phyloP scores from a whole-genome alignment of 2,329 filamentous ascomycete genomes.

The Trichoderma simmonsii region DNA sequence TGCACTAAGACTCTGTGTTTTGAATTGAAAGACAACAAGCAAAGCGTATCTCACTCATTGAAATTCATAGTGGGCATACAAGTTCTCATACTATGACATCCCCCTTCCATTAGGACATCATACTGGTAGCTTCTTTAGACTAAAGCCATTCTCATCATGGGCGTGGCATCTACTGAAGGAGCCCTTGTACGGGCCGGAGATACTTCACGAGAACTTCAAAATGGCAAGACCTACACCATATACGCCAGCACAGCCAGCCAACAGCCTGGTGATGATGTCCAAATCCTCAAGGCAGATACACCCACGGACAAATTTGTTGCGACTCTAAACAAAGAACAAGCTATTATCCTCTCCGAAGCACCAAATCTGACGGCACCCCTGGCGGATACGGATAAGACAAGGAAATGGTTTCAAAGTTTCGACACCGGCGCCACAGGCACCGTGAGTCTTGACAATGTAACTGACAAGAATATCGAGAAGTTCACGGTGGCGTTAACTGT shows the following conservation, averaged over 20 bases:
- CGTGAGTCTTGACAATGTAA: neutral
- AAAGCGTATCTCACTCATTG: neutral
- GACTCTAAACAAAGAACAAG: neutral
- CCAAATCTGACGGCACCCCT: neutral
- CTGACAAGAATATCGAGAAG: neutral
- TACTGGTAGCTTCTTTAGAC: neutral
- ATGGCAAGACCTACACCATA: neutral
- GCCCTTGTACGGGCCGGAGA: neutral
- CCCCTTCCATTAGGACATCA: neutral
- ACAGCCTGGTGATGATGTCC: neutral
- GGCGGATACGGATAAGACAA: neutral
- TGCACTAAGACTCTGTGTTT: neutral
- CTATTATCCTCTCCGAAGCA: neutral
- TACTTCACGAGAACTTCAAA: neutral
- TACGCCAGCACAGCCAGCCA: neutral
- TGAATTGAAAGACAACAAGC: neutral
- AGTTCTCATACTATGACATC: neutral
- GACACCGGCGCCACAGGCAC: neutral
- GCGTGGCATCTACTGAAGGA: neutral
- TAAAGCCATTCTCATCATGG: neutral
- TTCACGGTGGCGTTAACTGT: neutral
- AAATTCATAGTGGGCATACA: neutral
- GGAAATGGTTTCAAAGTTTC: neutral
- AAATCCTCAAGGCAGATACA: neutral
- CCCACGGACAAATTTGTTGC: neutral